phyloP scores from a whole-genome alignment of 805 yeast genomes.

The Yueomyces sinensis region DNA sequence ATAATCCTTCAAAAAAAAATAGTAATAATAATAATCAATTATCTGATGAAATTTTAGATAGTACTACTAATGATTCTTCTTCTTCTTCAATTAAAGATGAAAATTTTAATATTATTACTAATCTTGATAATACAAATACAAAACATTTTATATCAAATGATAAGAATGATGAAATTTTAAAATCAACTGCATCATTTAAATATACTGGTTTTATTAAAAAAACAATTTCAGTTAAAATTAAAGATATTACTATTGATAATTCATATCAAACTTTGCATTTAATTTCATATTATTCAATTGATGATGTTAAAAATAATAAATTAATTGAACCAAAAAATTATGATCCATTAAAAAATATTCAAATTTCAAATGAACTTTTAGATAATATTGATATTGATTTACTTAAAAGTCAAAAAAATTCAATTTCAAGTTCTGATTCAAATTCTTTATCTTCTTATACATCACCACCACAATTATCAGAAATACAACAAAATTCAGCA shows the following conservation, averaged over 20 bases:
- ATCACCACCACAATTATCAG: too few relatives aligned
- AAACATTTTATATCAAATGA: not conserved
- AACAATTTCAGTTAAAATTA: constrained; percentile 56
- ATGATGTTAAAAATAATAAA: constrained; percentile 51
- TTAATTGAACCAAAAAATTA: constrained; percentile 2
- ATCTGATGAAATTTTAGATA: not conserved
- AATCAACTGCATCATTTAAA: constrained; percentile 5
- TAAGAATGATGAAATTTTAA: not conserved
- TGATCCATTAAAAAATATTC: not conserved
- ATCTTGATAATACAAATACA: constrained; percentile 1
- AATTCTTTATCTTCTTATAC: too few relatives aligned
- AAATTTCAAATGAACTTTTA: not conserved
- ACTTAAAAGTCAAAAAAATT: too few relatives aligned
- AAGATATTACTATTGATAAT: constrained; percentile 5
- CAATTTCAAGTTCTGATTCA: too few relatives aligned
- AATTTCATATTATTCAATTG: constrained; percentile 65
- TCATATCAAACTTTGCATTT: constrained; percentile 33
- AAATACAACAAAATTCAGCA: too few relatives aligned
- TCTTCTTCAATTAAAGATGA: constrained; percentile 1
- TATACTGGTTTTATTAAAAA: constrained; percentile 63
- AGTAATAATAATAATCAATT: not conserved
- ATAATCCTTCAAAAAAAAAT: not conserved
- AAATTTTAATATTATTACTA: constrained; percentile 4
- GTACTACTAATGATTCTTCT: not conserved
- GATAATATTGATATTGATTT: not conserved